Base-by-base conservation (phyloP, 768 basidiomycete genomes). In the Rhizopogon vesiculosus region DNA sequence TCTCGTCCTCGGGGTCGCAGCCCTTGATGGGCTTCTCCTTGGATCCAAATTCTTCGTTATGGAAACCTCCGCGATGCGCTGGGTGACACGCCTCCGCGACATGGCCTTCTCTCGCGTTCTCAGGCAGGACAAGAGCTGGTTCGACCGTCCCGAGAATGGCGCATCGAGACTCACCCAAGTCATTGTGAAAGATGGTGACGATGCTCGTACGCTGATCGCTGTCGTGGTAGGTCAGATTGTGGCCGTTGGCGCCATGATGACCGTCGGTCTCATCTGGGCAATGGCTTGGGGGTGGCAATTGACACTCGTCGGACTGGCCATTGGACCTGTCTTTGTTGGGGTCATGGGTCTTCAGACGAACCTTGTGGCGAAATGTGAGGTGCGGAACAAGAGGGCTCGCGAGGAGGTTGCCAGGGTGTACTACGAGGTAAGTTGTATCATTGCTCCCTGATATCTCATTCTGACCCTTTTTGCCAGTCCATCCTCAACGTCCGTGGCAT, bases 231-330 rank as follows among this genome's bases (percentile, higher is more conserved):
- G 82, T 0, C 91, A 95, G 65, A 74, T 77, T 31, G 66, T 86
- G 38, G 89, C 93, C 18, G 90, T 95, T 13, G 57, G 71, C 8
- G 75, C 88, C 13, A 97, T 98, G 93, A 78, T 98, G 45, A 67
- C 79, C 1, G 75, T 96, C 2, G 95, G 94, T 7, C 70, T 98
- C 18, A 66, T 89, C 16, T 99, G 97, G 96, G 95, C 95, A 0
- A 76, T 98, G 68, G 78, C 82, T 2, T 74, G 80, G 31, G 92
- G 93, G 0, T 99, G 96, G 97, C 86, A 97, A 72, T 75, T 98
- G 61, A 96, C 93, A 0, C 79, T 98, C 16, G 91, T 90, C 2
- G 95, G 94, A 0, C 71, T 98, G 29, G 93, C 88, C 1, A 81
- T 98, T 44, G 91, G 83, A 0, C 95, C 94, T 0, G 79, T 95